phyloP scores from a whole-genome alignment of 257 asterid genomes.

The Striga asiatica region DNA sequence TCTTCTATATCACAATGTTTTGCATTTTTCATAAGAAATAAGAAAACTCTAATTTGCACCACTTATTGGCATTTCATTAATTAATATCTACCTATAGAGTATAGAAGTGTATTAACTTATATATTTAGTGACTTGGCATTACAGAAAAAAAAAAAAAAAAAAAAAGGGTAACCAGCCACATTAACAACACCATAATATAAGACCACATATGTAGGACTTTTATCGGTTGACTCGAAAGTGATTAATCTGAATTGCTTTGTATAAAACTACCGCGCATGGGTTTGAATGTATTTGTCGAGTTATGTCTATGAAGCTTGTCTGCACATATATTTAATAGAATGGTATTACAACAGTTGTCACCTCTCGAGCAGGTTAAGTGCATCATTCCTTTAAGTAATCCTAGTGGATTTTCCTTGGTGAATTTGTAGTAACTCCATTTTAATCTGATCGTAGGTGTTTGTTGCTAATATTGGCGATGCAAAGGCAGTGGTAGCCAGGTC shows the following conservation, averaged over 20 bases:
- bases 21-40: not conserved
- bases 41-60: not conserved
- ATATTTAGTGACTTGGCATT: not conserved
- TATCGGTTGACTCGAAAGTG: not conserved
- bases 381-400: not conserved
- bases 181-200: not conserved
- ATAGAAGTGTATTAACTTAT: not conserved
- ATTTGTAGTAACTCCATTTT: constrained; percentile 1
- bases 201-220: not conserved
- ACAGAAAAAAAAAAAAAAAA: not conserved
- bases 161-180: not conserved
- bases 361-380: no score
- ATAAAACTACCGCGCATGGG: not conserved
- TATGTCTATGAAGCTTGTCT: not conserved
- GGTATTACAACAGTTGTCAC: not conserved
- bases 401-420: not conserved
- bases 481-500: constrained; percentile 85
- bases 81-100: no score
- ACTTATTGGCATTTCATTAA: no score
- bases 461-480: constrained; percentile 90
- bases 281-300: not conserved
- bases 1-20: not conserved
- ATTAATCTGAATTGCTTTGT: not conserved
- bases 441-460: constrained; percentile 47
- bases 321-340: not conserved